Conservation (phyloP, 257 asterid genomes). For the Sherardia arvensis region DNA sequence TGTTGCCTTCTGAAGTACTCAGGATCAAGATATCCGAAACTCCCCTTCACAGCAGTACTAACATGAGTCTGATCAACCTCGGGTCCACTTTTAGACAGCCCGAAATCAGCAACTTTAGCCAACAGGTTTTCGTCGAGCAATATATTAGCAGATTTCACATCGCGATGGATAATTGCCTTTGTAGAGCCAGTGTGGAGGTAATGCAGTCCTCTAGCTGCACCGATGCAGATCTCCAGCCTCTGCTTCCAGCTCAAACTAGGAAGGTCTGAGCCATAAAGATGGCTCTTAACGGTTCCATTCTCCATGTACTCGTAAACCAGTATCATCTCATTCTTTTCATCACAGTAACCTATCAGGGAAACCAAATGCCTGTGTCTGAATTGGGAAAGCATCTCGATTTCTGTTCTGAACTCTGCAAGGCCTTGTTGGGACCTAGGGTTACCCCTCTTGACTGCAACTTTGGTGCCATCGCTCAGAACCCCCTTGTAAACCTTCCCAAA, state of each 20-base stretch:
- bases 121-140: constrained; percentile 69
- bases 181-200: constrained; percentile 75
- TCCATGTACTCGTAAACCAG: constrained; percentile 75
- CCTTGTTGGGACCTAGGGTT: constrained; percentile 79
- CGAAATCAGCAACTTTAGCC: constrained; percentile 84
- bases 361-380: constrained; percentile 82
- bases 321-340: constrained; percentile 75
- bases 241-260: constrained; percentile 67
- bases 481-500: constrained; percentile 87
- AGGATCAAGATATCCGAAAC: constrained; percentile 76
- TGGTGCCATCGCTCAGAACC: constrained; percentile 48
- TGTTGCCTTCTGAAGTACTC: constrained; percentile 83
- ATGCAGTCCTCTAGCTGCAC: constrained; percentile 72
- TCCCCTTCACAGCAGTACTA: constrained; percentile 79
- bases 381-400: constrained; percentile 80
- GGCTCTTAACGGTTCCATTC: constrained; percentile 70
- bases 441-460: constrained; percentile 74
- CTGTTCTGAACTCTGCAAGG: constrained; percentile 64
- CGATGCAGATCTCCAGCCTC: constrained; percentile 80
- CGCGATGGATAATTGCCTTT: constrained; percentile 72
- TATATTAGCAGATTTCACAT: constrained; percentile 79
- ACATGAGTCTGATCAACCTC: constrained; percentile 86
- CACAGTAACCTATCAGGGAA: constrained; percentile 73
- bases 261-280: constrained; percentile 45
- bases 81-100: constrained; percentile 74